Evolutionary conservation across 148 eudicot genomes (phyloP).

Genomic region (Hydrangea macrophylla): DNA sequence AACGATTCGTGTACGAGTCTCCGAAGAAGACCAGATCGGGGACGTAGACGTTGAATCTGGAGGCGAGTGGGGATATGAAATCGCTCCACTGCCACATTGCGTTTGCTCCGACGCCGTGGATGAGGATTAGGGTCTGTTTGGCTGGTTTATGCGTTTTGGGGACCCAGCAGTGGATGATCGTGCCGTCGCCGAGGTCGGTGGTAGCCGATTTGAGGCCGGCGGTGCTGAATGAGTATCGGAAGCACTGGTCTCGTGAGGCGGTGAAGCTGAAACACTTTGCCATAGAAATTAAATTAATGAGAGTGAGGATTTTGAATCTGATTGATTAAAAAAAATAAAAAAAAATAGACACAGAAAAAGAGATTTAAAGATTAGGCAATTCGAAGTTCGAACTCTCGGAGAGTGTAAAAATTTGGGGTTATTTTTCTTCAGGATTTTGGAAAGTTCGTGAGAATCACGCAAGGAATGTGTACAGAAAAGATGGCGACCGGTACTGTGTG

Average conservation of each 20-base stretch:
- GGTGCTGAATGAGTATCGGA: constrained; percentile 31
- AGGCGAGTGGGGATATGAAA: constrained; percentile 17
- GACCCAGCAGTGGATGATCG: constrained; percentile 53
- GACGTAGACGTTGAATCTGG: constrained; percentile 50
- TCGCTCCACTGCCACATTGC: constrained; percentile 76
- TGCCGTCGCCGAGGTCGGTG: constrained; percentile 37
- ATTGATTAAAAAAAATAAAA: too few species aligned
- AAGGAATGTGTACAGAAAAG: too few species aligned
- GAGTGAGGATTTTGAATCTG: too few species aligned
- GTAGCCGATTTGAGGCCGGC: constrained; percentile 37
- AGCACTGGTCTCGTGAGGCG: constrained; percentile 28
- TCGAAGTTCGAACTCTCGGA: too few species aligned
- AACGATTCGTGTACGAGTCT: constrained; percentile 39
- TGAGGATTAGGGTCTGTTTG: constrained; percentile 31
- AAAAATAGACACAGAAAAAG: too few species aligned
- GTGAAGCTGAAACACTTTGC: constrained; percentile 48
- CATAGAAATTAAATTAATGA: too few species aligned
- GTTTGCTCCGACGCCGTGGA: constrained; percentile 62
- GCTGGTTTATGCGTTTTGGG: constrained; percentile 28
- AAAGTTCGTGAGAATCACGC: too few species aligned
- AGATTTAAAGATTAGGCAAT: too few species aligned
- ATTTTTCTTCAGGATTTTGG: too few species aligned
- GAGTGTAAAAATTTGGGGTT: too few species aligned
- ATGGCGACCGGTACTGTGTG: too few species aligned
- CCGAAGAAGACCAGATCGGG: constrained; percentile 63